A percentile compares a stretch with the other conserved stretches of the same genome.
Conservation (phyloP, 306 rosid genomes). For the Vigna unguiculata region DNA sequence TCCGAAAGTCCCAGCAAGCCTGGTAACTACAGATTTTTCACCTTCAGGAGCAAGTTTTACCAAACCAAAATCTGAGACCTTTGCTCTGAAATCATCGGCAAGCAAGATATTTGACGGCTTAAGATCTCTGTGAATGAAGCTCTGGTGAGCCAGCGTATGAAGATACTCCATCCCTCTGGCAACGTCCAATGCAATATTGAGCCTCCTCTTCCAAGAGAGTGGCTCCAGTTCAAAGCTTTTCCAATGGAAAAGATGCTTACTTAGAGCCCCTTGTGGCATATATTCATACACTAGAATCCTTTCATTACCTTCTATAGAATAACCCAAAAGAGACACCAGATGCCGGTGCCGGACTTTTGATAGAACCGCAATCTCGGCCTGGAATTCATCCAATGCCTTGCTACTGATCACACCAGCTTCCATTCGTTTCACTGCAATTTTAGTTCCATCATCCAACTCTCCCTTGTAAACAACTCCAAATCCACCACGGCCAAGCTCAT, state of each 20-base stretch:
- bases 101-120: slow-evolving; percentile 94
- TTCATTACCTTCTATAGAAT: slow-evolving; percentile 78
- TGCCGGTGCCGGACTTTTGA: slow-evolving; percentile 98
- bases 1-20: slow-evolving; percentile 98
- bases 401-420: slow-evolving; percentile 77
- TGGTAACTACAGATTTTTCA: slow-evolving; percentile 83
- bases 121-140: slow-evolving; percentile 99
- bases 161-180: slow-evolving; percentile 99
- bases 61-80: slow-evolving; percentile 94
- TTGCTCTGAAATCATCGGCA: slow-evolving; percentile 87
- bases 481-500: slow-evolving; percentile 98
- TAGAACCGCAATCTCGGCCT: slow-evolving; percentile 92
- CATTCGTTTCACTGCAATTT: slow-evolving; percentile 96
- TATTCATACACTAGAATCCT: slow-evolving; percentile 89
- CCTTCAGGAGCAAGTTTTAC: slow-evolving; percentile 98
- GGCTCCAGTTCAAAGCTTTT: slow-evolving; percentile 75
- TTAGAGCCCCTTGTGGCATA: slow-evolving; percentile 99
- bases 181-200: slow-evolving; percentile 93
- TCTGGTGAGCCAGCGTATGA: slow-evolving; percentile 86
- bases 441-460: slow-evolving; percentile 93
- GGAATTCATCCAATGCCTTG: slow-evolving; percentile 97
- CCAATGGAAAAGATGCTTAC: slow-evolving; percentile 96
- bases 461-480: slow-evolving; percentile 96
- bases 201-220: slow-evolving; percentile 96
- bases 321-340: slow-evolving; percentile 91